These are phyloP conservation scores for Nepenthes mirabilis DNA, from an alignment of 148 eudicot genomes.

Conservation along the genomic window DNA sequence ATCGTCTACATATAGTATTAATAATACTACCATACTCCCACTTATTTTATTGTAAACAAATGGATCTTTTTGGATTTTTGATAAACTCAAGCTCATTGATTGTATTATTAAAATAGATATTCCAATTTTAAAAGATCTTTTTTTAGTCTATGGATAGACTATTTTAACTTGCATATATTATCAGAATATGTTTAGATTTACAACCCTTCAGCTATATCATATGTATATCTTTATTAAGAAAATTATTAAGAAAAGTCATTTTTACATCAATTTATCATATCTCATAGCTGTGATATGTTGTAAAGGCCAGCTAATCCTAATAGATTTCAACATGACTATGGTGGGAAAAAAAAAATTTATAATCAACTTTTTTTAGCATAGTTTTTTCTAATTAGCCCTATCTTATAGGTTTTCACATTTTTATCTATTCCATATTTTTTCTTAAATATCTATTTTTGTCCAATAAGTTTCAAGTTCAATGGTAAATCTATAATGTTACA, in stretches of 20 bases:
- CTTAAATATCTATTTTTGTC: neutral
- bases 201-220: neutral
- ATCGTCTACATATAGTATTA: too few species aligned
- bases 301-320: neutral
- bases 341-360: neutral
- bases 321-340: neutral
- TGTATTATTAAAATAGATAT: too few species aligned
- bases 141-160: neutral
- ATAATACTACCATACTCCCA: too few species aligned
- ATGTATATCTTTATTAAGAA: neutral
- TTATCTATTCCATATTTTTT: neutral
- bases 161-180: neutral
- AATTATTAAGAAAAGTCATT: slow-evolving; percentile 1
- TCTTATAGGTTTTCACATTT: neutral
- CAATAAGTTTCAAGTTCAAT: neutral
- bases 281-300: neutral
- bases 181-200: neutral
- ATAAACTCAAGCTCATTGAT: too few species aligned
- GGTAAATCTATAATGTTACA: too few species aligned
- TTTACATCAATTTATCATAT: slow-evolving; percentile 2
- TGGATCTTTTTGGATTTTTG: too few species aligned
- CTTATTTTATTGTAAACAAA: too few species aligned
- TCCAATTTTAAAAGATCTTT: too few species aligned
- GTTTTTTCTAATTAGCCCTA: neutral
- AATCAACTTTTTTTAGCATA: neutral